Evolutionary conservation across 192 early-diverging fungal genomes (phyloP), one percentile per base, ranked within the genome.

Genomic region (Oehlia diaphana): DNA sequence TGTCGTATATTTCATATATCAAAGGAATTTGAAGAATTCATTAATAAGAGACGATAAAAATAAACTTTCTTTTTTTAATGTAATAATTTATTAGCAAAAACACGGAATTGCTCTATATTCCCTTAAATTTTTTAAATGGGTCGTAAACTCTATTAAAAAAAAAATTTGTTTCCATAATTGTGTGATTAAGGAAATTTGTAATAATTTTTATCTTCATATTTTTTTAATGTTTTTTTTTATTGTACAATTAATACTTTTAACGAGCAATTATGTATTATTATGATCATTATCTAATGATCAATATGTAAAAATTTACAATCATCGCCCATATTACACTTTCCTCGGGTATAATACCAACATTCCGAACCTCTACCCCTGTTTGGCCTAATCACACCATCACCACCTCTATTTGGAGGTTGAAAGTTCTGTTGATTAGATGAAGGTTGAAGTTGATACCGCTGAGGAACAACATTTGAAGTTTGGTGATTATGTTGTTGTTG

Each of bases 1-100:
- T 94, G 93, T 78, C 88, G 87, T 64, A 83, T 91, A 14, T 90
- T 92, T 81, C 88, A 82, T 68, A 78, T 88, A 42, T 85, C 87
- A 26, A 76, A 80, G 63, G 87, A 91, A 75, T 86, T 89, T 76
- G 82, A 83, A 62, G 44, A 77, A 16, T 66, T 77, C 49, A 77
- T 66, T 77, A 63, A 75, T 75, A 75, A 35, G 63, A 61, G 21
- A 63, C n/a, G 73, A 63, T 75, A 62, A 69, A 66, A 47, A 47
- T 8, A 8, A 47, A 47, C 44, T 12, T 47, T 47, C 10, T 9
- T 47, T 47, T 47, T 9, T 47, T 2, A 47, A 42, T 42, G 39
- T 42, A 42, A 42, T 42, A 42, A 42, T 42, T 42, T 47, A 47
- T 47, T 47, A 37, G 35, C 35, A 37, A 37, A 37, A 37, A 37